Conservation (phyloP, 495 filamentous ascomycete genomes). For the Rostrohypoxylon terebratum region DNA sequence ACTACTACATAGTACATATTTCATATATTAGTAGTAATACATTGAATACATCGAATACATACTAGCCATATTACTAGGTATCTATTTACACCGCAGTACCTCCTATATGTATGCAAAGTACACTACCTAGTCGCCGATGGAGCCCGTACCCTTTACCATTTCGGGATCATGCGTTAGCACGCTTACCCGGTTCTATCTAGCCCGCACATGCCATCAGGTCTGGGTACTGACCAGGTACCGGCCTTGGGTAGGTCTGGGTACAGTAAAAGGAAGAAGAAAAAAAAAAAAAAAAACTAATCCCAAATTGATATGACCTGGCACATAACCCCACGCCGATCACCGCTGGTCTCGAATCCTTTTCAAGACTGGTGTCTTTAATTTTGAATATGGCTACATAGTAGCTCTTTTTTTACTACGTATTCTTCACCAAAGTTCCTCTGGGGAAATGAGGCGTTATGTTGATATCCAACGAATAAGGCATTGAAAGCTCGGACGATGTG, state of each 20-base stretch:
- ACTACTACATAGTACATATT: slow-evolving; percentile 16
- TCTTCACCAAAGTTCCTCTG: slow-evolving; percentile 38
- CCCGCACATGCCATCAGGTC: slow-evolving; percentile 41
- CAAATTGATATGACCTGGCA: slow-evolving; percentile 44
- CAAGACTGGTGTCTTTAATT: slow-evolving; percentile 32
- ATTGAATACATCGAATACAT: no score
- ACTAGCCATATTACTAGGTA: no score
- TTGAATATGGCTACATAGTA: slow-evolving; percentile 31
- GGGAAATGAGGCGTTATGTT: slow-evolving; percentile 47
- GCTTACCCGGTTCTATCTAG: slow-evolving; percentile 48
- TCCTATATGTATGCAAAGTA: slow-evolving; percentile 18
- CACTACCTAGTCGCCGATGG: slow-evolving; percentile 42
- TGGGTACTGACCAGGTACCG: slow-evolving; percentile 32
- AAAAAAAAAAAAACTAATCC: slow-evolving; percentile 31
- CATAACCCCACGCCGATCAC: slow-evolving; percentile 46
- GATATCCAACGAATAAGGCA: slow-evolving; percentile 42
- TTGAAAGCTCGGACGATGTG: slow-evolving; percentile 48
- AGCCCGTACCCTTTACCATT: slow-evolving; percentile 38
- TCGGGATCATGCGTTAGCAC: slow-evolving; percentile 43
- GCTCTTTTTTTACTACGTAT: neutral
- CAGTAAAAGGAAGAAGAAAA: neutral
- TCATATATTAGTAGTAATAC: no score
- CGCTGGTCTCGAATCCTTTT: slow-evolving; percentile 44
- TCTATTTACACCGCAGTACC: slow-evolving; percentile 9
- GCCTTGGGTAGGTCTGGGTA: slow-evolving; percentile 38